Base-by-base conservation (phyloP, 1,139 yeast genomes). In the Protomyces gravidus region DNA sequence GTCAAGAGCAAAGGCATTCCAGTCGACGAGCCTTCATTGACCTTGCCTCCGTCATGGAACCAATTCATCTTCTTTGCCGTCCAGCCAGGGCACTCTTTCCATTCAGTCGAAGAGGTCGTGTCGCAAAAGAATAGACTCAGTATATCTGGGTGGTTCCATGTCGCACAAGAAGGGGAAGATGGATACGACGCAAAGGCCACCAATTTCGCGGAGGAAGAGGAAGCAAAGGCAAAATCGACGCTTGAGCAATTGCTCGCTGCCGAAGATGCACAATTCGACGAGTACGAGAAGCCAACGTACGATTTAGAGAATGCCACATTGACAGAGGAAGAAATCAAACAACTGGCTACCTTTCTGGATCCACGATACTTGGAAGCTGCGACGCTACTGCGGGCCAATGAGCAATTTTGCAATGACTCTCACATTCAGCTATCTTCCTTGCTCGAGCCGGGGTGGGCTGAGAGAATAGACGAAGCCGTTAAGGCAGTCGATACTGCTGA, bases 91-190 rank as follows among this genome's bases (percentile, higher is more conserved):
- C 80, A 85, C 55, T 86, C 96, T 2, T 94, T 92, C 77, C 99
- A 94, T 70, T 98, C 94, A 67, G 99, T 94, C 7, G 98, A 94
- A 72, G 98, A 94, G 70, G 98, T 94, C 1, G 80, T 85, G 64
- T 95, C 84, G 1, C 95, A 89, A 68, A 87, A 84, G 69, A 95
- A 89, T 65, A 78, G 99, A 67, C 75, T 92, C 50, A 86, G 96
- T 1, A 88, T 94, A 63, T 96, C 92, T 69, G 99, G 99, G 0
- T 94, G 99, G 99, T 94, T 92, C 71, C 99, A 94, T 71, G 88
- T 90, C 53, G 98, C 98, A 1, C 98, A 92, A 70, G 76, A 75
- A 7, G 97, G 96, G 11, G 98, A 94, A 72, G 83, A 81, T 40
- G 97, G 97, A 0, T 90, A 72, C 68, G 79, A 83, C 13, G 55